Conservation (phyloP, 2,329 filamentous ascomycete genomes). For the Daldinia sp. region DNA sequence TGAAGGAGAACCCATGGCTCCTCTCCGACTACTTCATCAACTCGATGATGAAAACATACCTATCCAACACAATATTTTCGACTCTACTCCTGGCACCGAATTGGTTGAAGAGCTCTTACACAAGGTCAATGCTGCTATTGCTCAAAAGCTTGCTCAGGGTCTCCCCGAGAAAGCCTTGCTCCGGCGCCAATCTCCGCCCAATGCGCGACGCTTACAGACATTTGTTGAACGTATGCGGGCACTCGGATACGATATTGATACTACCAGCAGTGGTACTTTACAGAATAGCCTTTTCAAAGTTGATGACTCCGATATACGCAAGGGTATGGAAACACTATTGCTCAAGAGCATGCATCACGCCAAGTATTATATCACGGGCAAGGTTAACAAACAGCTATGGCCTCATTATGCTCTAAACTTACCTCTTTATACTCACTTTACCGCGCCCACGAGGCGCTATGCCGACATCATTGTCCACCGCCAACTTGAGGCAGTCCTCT, state of each 20-base stretch:
- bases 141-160: constrained; percentile 79
- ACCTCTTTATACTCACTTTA: constrained; percentile 96
- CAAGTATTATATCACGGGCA: constrained; percentile 91
- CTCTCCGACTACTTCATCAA: constrained; percentile 89
- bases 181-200: constrained; percentile 85
- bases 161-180: constrained; percentile 93
- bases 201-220: constrained; percentile 85
- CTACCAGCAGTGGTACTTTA: constrained; percentile 85
- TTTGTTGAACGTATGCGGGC: constrained; percentile 94
- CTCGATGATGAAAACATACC: constrained; percentile 98
- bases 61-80: constrained; percentile 94
- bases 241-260: constrained; percentile 89
- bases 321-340: constrained; percentile 96
- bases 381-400: constrained; percentile 78
- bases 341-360: constrained; percentile 96
- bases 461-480: constrained; percentile 95
- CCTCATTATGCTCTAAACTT: constrained; percentile 93
- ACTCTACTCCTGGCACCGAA: constrained; percentile 87
- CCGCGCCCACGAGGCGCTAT: constrained; percentile 92
- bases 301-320: constrained; percentile 85
- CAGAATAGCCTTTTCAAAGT: constrained; percentile 97
- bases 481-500: constrained; percentile 87
- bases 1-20: constrained; percentile 79
- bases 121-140: constrained; percentile 90
- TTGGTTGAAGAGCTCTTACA: constrained; percentile 94